Conservation (phyloP, 1,284 basidiomycete genomes). For the Ceratobasidium papillatum region DNA sequence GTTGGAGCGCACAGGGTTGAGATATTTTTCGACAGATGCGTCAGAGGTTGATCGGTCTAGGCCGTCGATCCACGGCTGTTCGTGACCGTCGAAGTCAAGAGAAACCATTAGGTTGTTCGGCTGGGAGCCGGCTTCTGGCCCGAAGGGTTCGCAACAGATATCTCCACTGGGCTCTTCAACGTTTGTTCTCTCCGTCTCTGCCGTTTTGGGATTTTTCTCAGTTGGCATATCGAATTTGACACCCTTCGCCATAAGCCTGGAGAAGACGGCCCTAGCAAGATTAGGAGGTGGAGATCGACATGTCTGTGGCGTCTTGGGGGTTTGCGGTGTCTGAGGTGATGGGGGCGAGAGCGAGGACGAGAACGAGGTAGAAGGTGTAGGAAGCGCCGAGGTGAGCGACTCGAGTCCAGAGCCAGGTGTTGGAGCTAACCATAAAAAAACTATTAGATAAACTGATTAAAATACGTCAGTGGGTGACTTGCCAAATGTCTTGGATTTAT, state of each 20-base stretch:
- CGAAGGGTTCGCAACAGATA: neutral
- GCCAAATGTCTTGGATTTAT: neutral
- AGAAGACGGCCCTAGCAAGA: slow-evolving; percentile 36
- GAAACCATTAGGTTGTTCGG: neutral
- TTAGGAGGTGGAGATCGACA: slow-evolving; percentile 33
- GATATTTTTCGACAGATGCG: neutral
- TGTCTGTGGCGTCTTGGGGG: slow-evolving; percentile 27
- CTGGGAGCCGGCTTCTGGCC: neutral
- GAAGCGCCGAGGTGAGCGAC: neutral
- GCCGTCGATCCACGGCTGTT: neutral
- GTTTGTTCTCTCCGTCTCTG: neutral
- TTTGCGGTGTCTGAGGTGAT: slow-evolving; percentile 23
- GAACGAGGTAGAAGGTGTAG: slow-evolving; percentile 9
- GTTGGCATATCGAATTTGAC: slow-evolving; percentile 36
- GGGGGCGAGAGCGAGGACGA: slow-evolving; percentile 12
- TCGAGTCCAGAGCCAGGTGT: neutral
- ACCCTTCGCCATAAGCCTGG: slow-evolving; percentile 26
- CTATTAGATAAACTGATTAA: neutral
- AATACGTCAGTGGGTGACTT: neutral
- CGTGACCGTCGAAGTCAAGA: neutral
- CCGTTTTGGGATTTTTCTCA: slow-evolving; percentile 9
- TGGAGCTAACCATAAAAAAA: neutral
- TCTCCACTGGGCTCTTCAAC: neutral
- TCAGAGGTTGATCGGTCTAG: neutral
- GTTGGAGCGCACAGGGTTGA: neutral